These are phyloP conservation scores for Podaxis rugospora DNA, from an alignment of 768 basidiomycete species.

Conservation along the genomic window DNA sequence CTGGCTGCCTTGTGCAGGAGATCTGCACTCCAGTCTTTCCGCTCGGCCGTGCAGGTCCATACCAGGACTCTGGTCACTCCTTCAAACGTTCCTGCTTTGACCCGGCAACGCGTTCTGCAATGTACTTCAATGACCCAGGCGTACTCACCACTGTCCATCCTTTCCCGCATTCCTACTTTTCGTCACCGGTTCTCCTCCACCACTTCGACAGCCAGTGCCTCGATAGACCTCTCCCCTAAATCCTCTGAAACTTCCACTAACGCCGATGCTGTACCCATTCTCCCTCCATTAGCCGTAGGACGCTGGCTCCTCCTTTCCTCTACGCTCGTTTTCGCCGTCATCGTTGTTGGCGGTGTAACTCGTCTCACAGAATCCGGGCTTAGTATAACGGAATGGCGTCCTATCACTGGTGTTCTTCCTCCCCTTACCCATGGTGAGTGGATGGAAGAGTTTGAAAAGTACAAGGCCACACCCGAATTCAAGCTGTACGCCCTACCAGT, in stretches of 20 bases:
- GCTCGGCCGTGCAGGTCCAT: neutral
- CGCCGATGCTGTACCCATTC: constrained; percentile 38
- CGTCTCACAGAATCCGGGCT: constrained; percentile 96
- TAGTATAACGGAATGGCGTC: constrained; percentile 97
- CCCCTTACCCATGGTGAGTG: constrained; percentile 76
- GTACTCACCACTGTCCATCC: neutral
- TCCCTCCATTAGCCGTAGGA: constrained; percentile 68
- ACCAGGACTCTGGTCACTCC: neutral
- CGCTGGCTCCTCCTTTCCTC: constrained; percentile 86
- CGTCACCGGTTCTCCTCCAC: constrained; percentile 1
- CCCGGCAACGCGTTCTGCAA: neutral
- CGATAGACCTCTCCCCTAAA: constrained; percentile 7
- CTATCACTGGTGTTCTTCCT: constrained; percentile 84
- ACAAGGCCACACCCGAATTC: constrained; percentile 93
- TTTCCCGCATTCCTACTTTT: constrained; percentile 1
- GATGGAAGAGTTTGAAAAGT: constrained; percentile 89
- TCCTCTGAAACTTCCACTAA: constrained; percentile 10
- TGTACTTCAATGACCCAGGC: neutral
- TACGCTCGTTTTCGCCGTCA: constrained; percentile 82
- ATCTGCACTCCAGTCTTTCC: neutral
- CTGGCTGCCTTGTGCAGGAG: constrained; percentile 3
- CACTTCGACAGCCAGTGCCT: constrained; percentile 6
- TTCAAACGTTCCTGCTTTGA: neutral
- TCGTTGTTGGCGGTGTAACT: constrained; percentile 94
- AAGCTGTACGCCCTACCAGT: constrained; percentile 62